Evolutionary conservation across 176 grass and related monocot species (phyloP).

Genomic region (Guadua angustifolia): DNA sequence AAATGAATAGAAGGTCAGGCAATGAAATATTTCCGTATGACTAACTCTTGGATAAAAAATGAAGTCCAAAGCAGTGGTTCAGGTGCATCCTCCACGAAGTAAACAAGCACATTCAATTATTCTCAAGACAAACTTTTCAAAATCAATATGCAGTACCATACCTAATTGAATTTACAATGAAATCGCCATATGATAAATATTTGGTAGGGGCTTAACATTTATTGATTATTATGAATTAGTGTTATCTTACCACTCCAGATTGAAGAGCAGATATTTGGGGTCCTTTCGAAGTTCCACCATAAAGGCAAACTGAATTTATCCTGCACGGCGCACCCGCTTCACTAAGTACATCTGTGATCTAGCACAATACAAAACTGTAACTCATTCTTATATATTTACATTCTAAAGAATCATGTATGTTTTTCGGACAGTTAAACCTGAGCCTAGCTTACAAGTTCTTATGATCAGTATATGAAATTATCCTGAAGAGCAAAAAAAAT

Average conservation of each 20-base stretch:
- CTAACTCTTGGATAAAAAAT: slow-evolving; percentile 8
- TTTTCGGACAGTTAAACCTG: neutral
- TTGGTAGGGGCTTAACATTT: neutral
- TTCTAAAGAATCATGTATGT: neutral
- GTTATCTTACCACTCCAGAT: slow-evolving; percentile 90
- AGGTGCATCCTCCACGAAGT: neutral
- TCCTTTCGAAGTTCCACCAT: slow-evolving; percentile 94
- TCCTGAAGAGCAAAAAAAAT: neutral
- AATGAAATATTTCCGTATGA: neutral
- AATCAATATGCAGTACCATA: neutral
- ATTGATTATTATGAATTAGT: slow-evolving; percentile 8
- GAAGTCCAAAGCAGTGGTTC: neutral
- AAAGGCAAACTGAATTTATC: slow-evolving; percentile 85
- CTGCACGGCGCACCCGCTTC: slow-evolving; percentile 81
- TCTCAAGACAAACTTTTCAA: neutral
- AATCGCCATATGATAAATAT: slow-evolving; percentile 24
- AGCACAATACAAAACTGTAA: slow-evolving; percentile 38
- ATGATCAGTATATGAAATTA: slow-evolving; percentile 32
- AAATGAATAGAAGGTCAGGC: neutral
- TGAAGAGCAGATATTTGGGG: slow-evolving; percentile 92
- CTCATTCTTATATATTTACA: slow-evolving; percentile 19
- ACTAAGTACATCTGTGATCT: slow-evolving; percentile 88
- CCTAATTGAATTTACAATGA: neutral
- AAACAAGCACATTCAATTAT: slow-evolving; percentile 24
- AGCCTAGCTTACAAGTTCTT: neutral